Evolutionary conservation across 768 basidiomycete genomes (phyloP).

Genomic region (Candolleomyces aberdarensis): DNA sequence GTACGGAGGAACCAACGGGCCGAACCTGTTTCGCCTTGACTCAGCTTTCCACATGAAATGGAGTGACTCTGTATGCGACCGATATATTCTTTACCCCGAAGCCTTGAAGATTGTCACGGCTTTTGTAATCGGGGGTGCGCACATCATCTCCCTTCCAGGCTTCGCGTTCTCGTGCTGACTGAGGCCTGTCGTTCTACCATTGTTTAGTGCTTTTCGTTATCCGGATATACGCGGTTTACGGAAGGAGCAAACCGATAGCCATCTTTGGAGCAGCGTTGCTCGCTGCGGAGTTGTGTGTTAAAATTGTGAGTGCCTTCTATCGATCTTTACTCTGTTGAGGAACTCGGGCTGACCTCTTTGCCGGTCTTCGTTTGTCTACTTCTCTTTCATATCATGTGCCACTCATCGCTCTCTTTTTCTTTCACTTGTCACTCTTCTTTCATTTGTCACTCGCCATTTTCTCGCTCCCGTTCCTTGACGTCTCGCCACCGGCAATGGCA

Average conservation of each 20-base stretch:
- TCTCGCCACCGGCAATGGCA: too few species aligned
- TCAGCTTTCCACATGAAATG: slow-evolving; percentile 33
- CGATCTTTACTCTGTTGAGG: not conserved
- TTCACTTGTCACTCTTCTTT: too few species aligned
- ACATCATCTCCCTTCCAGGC: too few species aligned
- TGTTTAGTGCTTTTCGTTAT: slow-evolving; percentile 24
- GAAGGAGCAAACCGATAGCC: slow-evolving; percentile 16
- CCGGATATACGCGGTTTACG: slow-evolving; percentile 31
- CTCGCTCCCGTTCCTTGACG: too few species aligned
- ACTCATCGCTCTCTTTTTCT: too few species aligned
- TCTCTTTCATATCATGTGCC: too few species aligned
- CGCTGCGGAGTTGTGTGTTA: slow-evolving; percentile 23
- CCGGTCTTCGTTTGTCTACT: too few species aligned
- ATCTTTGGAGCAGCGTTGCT: slow-evolving; percentile 19
- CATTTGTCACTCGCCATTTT: not conserved
- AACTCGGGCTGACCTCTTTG: not conserved
- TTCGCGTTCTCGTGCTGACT: too few species aligned
- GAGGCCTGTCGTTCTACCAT: too few species aligned
- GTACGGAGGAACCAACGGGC: not conserved
- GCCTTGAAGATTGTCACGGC: slow-evolving; percentile 30
- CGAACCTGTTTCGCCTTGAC: not conserved
- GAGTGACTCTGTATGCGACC: slow-evolving; percentile 28
- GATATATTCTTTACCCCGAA: slow-evolving; percentile 33
- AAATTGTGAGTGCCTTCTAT: slow-evolving; percentile 25
- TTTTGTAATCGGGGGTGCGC: slow-evolving; percentile 23